Conservation (phyloP, 441 rosid genomes). For the California macrophylla region DNA sequence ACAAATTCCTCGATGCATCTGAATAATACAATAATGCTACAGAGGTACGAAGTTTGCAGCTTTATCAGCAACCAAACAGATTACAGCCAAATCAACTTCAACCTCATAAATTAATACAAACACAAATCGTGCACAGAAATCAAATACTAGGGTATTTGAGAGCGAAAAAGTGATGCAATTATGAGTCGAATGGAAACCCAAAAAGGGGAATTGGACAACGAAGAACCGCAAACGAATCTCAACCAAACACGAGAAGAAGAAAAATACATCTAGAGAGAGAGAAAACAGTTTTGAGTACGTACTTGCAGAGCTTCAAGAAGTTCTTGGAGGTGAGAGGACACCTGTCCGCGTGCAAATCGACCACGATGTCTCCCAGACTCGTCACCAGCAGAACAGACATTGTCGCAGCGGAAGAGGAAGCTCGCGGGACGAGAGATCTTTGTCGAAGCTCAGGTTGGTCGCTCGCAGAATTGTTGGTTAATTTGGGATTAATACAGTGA, state of each 20-base stretch:
- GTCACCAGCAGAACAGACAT: conserved; percentile 83
- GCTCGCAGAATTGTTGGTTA: neutral
- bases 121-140: neutral
- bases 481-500: too few species aligned
- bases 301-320: conserved; percentile 96
- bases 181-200: neutral
- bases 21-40: neutral
- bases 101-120: neutral
- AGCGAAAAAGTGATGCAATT: neutral
- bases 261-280: neutral
- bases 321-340: conserved; percentile 86
- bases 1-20: neutral
- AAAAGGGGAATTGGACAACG: neutral
- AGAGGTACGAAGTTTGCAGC: neutral
- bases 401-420: neutral
- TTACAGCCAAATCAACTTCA: neutral
- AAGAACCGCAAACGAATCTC: neutral
- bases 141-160: neutral
- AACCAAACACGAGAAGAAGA: neutral
- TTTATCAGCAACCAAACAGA: neutral
- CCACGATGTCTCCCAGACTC: conserved; percentile 74
- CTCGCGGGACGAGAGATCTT: neutral
- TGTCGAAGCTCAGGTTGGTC: neutral
- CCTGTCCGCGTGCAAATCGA: conserved; percentile 52
- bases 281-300: conserved; percentile 8